Evolutionary conservation across 129 eudicot species (phyloP).

Genomic region (Artemisia annua): DNA sequence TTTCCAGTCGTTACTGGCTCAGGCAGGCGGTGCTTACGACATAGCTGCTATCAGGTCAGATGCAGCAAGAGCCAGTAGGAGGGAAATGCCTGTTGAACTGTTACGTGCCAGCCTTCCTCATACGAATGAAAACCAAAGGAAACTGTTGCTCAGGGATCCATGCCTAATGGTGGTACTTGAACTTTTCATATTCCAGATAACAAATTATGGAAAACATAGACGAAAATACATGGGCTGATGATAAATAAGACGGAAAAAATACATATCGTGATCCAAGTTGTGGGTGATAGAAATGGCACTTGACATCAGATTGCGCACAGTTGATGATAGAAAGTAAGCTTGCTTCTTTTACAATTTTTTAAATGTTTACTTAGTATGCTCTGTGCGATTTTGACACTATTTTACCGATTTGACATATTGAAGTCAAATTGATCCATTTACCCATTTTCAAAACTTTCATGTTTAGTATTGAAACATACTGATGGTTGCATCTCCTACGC

Average conservation of each 20-base stretch:
- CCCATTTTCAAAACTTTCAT: too few species aligned
- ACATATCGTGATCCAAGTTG: slow-evolving; percentile 10
- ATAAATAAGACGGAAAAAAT: slow-evolving; percentile 2
- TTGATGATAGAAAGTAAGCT: slow-evolving; percentile 18
- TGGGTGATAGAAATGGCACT: slow-evolving; percentile 11
- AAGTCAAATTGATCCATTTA: too few species aligned
- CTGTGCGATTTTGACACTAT: too few species aligned
- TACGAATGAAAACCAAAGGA: slow-evolving; percentile 71
- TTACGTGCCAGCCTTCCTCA: slow-evolving; percentile 96
- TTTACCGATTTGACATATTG: too few species aligned
- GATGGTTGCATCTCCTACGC: too few species aligned
- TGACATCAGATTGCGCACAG: slow-evolving; percentile 12
- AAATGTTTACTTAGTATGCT: not conserved
- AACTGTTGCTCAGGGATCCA: slow-evolving; percentile 71
- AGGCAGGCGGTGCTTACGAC: slow-evolving; percentile 53
- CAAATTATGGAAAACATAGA: not conserved
- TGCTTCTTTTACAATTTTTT: slow-evolving; percentile 24
- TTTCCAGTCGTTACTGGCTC: slow-evolving; percentile 59
- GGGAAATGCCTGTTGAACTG: slow-evolving; percentile 89
- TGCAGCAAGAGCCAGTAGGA: slow-evolving; percentile 62
- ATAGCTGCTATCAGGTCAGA: slow-evolving; percentile 53
- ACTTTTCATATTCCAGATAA: not conserved
- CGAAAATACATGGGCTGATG: slow-evolving; percentile 14
- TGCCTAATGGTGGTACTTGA: slow-evolving; percentile 53
- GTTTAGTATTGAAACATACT: too few species aligned